A percentile compares a stretch with the other conserved stretches of the same genome.
Evolutionary conservation across 1,139 yeast genomes (phyloP).

Genomic region (Torulaspora pretoriensis): DNA sequence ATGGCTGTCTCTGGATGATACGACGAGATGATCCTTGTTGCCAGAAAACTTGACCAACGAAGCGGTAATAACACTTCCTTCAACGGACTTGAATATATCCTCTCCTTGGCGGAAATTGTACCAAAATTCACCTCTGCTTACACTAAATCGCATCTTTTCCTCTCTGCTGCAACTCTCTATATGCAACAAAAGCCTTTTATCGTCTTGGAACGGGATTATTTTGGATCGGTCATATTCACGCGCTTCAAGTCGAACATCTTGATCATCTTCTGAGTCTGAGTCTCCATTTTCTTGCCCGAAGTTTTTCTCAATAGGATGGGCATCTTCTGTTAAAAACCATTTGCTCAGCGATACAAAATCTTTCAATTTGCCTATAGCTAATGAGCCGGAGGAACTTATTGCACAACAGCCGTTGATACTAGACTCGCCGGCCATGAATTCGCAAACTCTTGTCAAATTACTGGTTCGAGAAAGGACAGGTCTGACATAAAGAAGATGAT

Average conservation of each 20-base stretch:
- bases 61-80: slow-evolving; percentile 16
- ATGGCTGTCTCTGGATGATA: slow-evolving; percentile 38
- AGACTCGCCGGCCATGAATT: slow-evolving; percentile 26
- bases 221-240: slow-evolving; percentile 4
- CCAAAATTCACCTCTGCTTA: slow-evolving; percentile 5
- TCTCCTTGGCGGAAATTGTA: neutral
- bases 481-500: slow-evolving; percentile 20
- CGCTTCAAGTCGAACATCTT: slow-evolving; percentile 13
- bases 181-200: slow-evolving; percentile 13
- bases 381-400: slow-evolving; percentile 25
- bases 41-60: slow-evolving; percentile 27
- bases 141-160: slow-evolving; percentile 7
- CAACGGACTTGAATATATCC: slow-evolving; percentile 8
- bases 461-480: slow-evolving; percentile 19
- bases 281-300: slow-evolving; percentile 20
- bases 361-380: slow-evolving; percentile 30
- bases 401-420: slow-evolving; percentile 31
- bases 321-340: slow-evolving; percentile 25
- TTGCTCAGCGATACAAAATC: slow-evolving; percentile 19
- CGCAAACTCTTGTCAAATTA: slow-evolving; percentile 16
- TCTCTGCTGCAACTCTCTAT: slow-evolving; percentile 15
- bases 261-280: slow-evolving; percentile 22
- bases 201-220: slow-evolving; percentile 14
- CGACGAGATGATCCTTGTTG: slow-evolving; percentile 34
- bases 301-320: neutral